A percentile compares a stretch with the other conserved stretches of the same genome.
Evolutionary conservation across 2,329 filamentous ascomycete genomes (phyloP).

Genomic region (Fusarium verticillioides): DNA sequence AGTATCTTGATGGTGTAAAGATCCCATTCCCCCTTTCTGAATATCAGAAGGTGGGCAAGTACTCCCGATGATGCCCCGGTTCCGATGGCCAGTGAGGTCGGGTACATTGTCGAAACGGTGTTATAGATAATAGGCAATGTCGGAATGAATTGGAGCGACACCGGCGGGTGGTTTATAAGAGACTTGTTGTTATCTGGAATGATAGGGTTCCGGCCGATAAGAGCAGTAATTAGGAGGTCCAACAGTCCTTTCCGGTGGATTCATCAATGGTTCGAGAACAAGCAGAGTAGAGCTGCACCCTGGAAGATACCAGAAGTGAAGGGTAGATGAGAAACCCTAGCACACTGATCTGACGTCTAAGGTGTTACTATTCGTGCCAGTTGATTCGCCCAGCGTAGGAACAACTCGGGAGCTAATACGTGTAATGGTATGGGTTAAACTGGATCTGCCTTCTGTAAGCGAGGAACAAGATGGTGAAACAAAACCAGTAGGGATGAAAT

Average conservation of each 20-base stretch:
- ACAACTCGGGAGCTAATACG: background rate
- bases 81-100: background rate
- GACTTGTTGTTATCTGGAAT: too few relatives aligned
- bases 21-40: background rate
- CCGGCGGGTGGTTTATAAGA: too few relatives aligned
- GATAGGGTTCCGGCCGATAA: too few relatives aligned
- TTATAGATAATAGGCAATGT: too few relatives aligned
- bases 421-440: background rate
- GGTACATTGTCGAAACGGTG: background rate
- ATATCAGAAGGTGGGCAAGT: background rate
- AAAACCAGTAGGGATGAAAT: background rate
- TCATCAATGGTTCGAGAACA: too few relatives aligned
- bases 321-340: accelerated
- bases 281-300: too few relatives aligned
- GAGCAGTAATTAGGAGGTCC: too few relatives aligned
- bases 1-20: background rate
- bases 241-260: too few relatives aligned
- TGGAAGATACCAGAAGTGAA: accelerated
- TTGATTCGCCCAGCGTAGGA: accelerated
- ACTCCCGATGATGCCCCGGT: background rate
- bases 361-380: accelerated
- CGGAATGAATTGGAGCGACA: too few relatives aligned
- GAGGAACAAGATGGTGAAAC: background rate
- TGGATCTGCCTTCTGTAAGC: background rate
- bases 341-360: accelerated